Evolutionary conservation across 345 rosid genomes (phyloP).

Genomic region (Aquilaria yunnanensis): DNA sequence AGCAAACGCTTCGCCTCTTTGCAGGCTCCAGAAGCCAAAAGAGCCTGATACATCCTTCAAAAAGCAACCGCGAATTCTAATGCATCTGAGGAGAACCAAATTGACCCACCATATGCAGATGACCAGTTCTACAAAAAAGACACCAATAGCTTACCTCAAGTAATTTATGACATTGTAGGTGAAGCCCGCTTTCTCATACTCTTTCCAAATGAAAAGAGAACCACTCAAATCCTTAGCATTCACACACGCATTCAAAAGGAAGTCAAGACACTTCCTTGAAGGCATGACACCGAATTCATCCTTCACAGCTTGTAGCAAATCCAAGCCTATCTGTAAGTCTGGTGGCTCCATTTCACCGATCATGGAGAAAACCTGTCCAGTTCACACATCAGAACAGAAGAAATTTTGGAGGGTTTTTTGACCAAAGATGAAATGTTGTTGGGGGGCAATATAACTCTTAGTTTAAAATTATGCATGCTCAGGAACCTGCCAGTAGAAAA

Average conservation of each 20-base stretch:
- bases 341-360: conserved; percentile 42
- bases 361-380: conserved; percentile 40
- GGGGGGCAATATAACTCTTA: too few species aligned
- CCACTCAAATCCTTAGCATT: conserved; percentile 45
- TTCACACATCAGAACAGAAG: neutral
- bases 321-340: conserved; percentile 46
- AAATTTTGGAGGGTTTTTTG: too few species aligned
- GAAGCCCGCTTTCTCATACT: conserved; percentile 48
- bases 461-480: too few species aligned
- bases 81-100: too few species aligned
- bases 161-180: conserved; percentile 54
- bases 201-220: conserved; percentile 57
- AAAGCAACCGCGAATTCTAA: neutral
- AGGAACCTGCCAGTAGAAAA: too few species aligned
- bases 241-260: conserved; percentile 65
- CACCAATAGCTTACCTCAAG: conserved; percentile 34
- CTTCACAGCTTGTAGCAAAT: conserved; percentile 49
- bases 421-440: too few species aligned
- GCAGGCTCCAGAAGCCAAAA: conserved; percentile 53
- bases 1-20: conserved; percentile 38
- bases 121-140: too few species aligned
- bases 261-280: conserved; percentile 69
- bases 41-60: conserved; percentile 87
- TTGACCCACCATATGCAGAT: too few species aligned
- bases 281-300: conserved; percentile 58